These are phyloP conservation scores for Cytospora piceae DNA, from an alignment of 2,329 filamentous ascomycete genomes.

Conservation along the genomic window DNA sequence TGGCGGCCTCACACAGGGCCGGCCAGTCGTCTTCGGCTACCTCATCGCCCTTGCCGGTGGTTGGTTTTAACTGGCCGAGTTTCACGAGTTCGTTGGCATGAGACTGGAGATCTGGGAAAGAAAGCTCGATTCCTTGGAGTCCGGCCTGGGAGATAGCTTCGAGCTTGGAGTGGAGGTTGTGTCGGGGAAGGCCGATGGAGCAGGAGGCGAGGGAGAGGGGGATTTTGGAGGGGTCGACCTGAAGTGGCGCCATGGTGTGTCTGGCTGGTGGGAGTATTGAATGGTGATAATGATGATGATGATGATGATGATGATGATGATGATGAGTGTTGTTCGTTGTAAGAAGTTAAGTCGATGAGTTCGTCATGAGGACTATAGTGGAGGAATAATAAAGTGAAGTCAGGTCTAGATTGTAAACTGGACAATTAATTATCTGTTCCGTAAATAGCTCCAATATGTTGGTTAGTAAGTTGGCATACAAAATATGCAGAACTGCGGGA, in stretches of 20 bases:
- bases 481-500: too few relatives aligned
- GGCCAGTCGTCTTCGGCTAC: slow-evolving; percentile 63
- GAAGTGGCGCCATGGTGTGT: slow-evolving; percentile 1
- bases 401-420: not conserved
- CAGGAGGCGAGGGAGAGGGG: slow-evolving; percentile 59
- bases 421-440: not conserved
- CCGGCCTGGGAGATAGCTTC: slow-evolving; percentile 65
- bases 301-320: too few relatives aligned
- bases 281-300: too few relatives aligned
- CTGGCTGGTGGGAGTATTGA: not conserved
- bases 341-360: too few relatives aligned
- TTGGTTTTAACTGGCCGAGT: slow-evolving; percentile 6
- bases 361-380: too few relatives aligned
- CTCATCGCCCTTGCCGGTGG: slow-evolving; percentile 38
- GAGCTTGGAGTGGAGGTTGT: slow-evolving; percentile 63
- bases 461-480: too few relatives aligned
- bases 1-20: slow-evolving; percentile 57
- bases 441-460: not conserved
- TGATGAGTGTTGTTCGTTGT: not conserved
- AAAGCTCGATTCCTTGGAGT: slow-evolving; percentile 73
- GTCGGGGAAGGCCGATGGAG: slow-evolving; percentile 49
- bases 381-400: not conserved
- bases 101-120: slow-evolving; percentile 71
- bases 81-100: slow-evolving; percentile 58
- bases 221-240: slow-evolving; percentile 34